Evolutionary conservation across 2,329 filamentous ascomycete genomes (phyloP).

Genomic region (Microsporum canis): DNA sequence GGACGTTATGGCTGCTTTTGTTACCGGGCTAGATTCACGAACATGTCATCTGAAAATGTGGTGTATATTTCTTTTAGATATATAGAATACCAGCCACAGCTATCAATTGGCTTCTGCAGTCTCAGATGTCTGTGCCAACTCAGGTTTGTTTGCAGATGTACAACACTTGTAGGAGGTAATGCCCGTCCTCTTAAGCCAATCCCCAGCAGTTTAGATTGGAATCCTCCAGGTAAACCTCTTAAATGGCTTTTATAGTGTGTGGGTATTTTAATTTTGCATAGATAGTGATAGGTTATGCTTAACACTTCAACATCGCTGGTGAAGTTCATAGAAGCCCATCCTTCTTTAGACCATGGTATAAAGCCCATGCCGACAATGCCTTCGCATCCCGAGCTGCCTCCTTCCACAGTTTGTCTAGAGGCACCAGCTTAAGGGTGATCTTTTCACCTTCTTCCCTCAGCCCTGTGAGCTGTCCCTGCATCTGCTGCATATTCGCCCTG

Average conservation of each 20-base stretch:
- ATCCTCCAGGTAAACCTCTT: too few relatives aligned
- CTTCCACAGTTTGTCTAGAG: constrained; percentile 42
- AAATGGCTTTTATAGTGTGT: too few relatives aligned
- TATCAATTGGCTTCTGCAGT: not conserved
- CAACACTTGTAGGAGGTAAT: too few relatives aligned
- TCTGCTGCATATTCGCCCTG: constrained; percentile 37
- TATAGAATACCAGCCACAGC: not conserved
- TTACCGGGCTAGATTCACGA: too few relatives aligned
- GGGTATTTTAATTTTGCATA: too few relatives aligned
- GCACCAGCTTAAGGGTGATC: constrained; percentile 47
- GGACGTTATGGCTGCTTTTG: too few relatives aligned
- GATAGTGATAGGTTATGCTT: too few relatives aligned
- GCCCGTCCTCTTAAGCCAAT: not conserved
- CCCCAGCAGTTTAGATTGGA: not conserved
- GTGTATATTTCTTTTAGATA: not conserved
- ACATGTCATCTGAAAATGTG: too few relatives aligned
- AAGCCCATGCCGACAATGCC: constrained; percentile 43
- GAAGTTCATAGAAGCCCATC: constrained; percentile 33
- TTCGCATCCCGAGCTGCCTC: constrained; percentile 46
- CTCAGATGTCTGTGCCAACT: not conserved
- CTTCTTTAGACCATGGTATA: constrained; percentile 43
- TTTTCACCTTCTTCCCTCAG: constrained; percentile 46
- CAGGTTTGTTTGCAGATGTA: too few relatives aligned
- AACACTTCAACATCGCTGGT: not conserved
- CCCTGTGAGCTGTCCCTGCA: constrained; percentile 45